A percentile compares a stretch with the other conserved stretches of the same genome.
Conservation (phyloP, 306 rosid genomes). For the Pyrus betulifolia region DNA sequence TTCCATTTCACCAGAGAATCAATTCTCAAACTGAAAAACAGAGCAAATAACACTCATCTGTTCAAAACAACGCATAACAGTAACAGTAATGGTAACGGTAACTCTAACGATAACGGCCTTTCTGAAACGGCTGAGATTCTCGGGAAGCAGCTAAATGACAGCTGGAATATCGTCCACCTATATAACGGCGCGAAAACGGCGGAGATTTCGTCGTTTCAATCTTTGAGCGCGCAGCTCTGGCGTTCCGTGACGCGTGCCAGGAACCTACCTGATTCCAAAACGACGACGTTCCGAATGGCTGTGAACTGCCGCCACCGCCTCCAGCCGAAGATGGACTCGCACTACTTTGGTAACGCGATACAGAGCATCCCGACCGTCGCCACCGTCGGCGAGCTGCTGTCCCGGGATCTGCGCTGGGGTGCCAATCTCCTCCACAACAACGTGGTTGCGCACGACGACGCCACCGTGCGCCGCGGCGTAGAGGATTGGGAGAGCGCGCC, state of each 20-base stretch:
- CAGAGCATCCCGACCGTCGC: slow-evolving; percentile 86
- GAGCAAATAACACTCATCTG: slow-evolving; percentile 16
- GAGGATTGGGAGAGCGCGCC: slow-evolving; percentile 71
- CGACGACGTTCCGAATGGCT: slow-evolving; percentile 86
- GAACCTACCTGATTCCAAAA: slow-evolving; percentile 30
- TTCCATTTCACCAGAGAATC: slow-evolving; percentile 55
- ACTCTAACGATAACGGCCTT: slow-evolving; percentile 25
- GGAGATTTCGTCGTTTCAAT: slow-evolving; percentile 79
- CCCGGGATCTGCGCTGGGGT: slow-evolving; percentile 49
- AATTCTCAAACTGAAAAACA: slow-evolving; percentile 31
- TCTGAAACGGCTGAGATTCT: slow-evolving; percentile 27
- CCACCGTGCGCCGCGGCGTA: slow-evolving; percentile 56
- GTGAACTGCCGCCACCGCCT: slow-evolving; percentile 85
- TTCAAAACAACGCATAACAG: not conserved
- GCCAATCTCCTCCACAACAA: slow-evolving; percentile 54
- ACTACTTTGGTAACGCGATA: slow-evolving; percentile 84
- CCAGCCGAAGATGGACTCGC: slow-evolving; percentile 51
- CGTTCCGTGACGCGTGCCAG: slow-evolving; percentile 79
- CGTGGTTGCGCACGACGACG: slow-evolving; percentile 58
- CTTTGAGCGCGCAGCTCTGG: slow-evolving; percentile 80
- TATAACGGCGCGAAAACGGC: slow-evolving; percentile 11
- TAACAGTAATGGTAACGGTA: slow-evolving; percentile 12
- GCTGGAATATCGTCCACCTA: slow-evolving; percentile 29
- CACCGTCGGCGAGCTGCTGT: slow-evolving; percentile 36
- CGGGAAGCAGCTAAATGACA: slow-evolving; percentile 38